Conservation (phyloP, 2,329 filamentous ascomycete genomes). For the Tolypocladium cylindrosporum region DNA sequence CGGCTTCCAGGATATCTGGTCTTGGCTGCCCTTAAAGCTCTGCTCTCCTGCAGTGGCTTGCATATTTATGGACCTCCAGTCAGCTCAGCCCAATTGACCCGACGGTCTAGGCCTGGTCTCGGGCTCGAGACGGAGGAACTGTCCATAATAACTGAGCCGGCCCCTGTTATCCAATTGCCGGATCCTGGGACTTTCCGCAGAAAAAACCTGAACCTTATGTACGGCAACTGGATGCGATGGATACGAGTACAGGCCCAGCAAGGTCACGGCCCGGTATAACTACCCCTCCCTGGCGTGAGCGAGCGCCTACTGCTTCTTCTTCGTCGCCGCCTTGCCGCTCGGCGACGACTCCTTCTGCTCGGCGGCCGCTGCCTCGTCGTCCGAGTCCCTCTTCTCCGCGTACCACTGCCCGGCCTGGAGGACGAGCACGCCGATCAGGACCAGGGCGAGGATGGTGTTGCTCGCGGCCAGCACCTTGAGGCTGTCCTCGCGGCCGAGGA, state of each 20-base stretch:
- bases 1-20: neutral
- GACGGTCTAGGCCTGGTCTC: neutral
- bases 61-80: neutral
- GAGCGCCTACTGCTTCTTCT: constrained; percentile 25
- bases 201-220: neutral
- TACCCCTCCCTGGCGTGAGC: neutral
- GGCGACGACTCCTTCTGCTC: constrained; percentile 17
- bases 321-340: constrained; percentile 16
- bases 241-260: neutral
- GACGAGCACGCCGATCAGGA: constrained; percentile 83
- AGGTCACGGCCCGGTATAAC: neutral
- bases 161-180: neutral
- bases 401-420: constrained; percentile 98
- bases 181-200: neutral
- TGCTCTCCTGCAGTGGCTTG: neutral
- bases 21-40: neutral
- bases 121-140: neutral
- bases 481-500: constrained; percentile 77
- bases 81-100: neutral
- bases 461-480: constrained; percentile 85
- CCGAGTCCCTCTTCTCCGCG: constrained; percentile 83
- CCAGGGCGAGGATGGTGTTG: constrained; percentile 90
- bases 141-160: neutral
- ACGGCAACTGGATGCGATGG: neutral
- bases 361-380: constrained; percentile 62